Evolutionary conservation across 2,329 filamentous ascomycete species (phyloP).

Genomic region (Xylariales sp.): DNA sequence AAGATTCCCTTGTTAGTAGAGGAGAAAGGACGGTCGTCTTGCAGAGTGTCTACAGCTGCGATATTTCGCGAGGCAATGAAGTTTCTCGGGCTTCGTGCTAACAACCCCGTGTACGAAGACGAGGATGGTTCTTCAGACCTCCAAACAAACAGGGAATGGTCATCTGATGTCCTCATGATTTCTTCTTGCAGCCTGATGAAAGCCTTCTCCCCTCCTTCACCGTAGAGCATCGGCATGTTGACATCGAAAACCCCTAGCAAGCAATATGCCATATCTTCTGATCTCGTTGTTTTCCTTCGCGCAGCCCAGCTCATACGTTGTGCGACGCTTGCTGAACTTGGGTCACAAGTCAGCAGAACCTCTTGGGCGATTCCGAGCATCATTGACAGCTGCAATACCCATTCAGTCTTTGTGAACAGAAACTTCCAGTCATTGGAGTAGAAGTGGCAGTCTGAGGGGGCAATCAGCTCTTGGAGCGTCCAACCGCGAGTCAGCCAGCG

Average conservation of each 20-base stretch:
- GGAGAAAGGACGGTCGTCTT: conserved; percentile 5
- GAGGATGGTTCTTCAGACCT: not conserved
- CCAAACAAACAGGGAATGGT: conserved; percentile 14
- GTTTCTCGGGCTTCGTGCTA: not conserved
- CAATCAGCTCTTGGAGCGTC: not conserved
- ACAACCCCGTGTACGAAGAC: not conserved
- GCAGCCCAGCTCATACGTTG: conserved; percentile 13
- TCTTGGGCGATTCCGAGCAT: conserved; percentile 9
- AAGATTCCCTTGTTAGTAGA: conserved; percentile 8
- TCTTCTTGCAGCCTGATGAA: conserved; percentile 12
- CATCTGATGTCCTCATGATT: conserved; percentile 10
- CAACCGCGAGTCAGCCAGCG: not conserved
- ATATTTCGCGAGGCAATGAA: conserved; percentile 1
- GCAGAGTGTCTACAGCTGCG: conserved; percentile 1
- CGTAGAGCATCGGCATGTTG: conserved; percentile 20
- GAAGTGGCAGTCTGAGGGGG: not conserved
- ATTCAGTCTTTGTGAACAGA: conserved; percentile 6
- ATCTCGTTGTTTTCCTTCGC: conserved; percentile 8
- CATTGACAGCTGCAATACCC: conserved; percentile 5
- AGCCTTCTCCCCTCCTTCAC: conserved; percentile 8
- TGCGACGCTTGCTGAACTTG: conserved; percentile 6
- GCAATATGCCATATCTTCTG: conserved; percentile 18
- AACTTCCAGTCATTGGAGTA: conserved; percentile 1
- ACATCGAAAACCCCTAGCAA: conserved; percentile 25
- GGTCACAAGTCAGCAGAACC: conserved; percentile 6